phyloP scores from a whole-genome alignment of 2,329 filamentous ascomycete genomes.

The Dactylellina sp. region DNA sequence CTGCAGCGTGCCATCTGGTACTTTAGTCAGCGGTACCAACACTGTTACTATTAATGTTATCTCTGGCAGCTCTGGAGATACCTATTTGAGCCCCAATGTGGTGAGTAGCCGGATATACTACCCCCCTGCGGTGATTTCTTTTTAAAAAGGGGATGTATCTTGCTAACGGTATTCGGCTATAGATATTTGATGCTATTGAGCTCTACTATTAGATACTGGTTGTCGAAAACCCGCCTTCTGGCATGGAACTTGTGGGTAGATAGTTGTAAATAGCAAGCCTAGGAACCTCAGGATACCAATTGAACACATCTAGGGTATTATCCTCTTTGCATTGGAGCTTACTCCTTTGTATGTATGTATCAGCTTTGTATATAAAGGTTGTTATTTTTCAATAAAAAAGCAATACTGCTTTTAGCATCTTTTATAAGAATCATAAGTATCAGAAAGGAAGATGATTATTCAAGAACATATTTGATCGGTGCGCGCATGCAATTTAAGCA shows the following conservation, averaged over 20 bases:
- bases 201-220: conserved; percentile 16
- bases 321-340: not conserved
- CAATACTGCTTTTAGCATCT: not conserved
- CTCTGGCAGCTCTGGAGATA: conserved; percentile 71
- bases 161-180: not conserved
- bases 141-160: not conserved
- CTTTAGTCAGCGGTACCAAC: conserved; percentile 71
- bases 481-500: too few species aligned
- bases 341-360: not conserved
- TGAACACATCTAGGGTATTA: too few species aligned
- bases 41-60: conserved; percentile 72
- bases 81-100: conserved; percentile 70
- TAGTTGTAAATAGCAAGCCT: too few species aligned
- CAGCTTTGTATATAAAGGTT: not conserved
- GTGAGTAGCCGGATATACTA: too few species aligned
- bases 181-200: conserved; percentile 38
- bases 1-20: conserved; percentile 71
- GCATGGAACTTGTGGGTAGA: too few species aligned
- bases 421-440: too few species aligned
- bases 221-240: not conserved
- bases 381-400: too few species aligned
- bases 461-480: too few species aligned
- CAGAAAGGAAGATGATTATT: too few species aligned
- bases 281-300: too few species aligned
- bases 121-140: too few species aligned